phyloP scores from a whole-genome alignment of 768 basidiomycete species.

The Lyophyllum semitale region DNA sequence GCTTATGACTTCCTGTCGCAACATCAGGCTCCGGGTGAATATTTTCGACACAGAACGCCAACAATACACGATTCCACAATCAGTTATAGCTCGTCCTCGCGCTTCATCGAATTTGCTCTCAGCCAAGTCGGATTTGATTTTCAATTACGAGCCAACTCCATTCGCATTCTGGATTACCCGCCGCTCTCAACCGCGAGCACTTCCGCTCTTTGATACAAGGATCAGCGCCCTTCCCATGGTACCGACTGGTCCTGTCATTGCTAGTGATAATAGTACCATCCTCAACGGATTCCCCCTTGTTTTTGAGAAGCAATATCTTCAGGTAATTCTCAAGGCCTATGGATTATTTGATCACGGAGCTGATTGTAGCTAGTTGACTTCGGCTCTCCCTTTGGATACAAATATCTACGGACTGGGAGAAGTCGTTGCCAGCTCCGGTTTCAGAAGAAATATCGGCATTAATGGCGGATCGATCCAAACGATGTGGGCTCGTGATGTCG shows the following conservation, averaged over 20 bases:
- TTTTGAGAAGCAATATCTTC: conserved; percentile 81
- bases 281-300: conserved; percentile 69
- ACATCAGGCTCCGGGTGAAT: conserved; percentile 63
- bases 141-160: conserved; percentile 64
- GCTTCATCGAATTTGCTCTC: conserved; percentile 34
- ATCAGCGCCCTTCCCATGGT: conserved; percentile 59
- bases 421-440: conserved; percentile 67
- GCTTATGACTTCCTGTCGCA: neutral
- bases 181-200: conserved; percentile 51
- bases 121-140: conserved; percentile 60
- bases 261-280: conserved; percentile 51
- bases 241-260: conserved; percentile 57
- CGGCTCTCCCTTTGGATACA: conserved; percentile 62
- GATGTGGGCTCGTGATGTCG: conserved; percentile 64
- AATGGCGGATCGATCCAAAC: conserved; percentile 66
- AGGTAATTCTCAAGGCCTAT: conserved; percentile 36
- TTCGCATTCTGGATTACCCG: conserved; percentile 85
- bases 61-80: conserved; percentile 69
- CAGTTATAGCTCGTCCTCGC: conserved; percentile 40
- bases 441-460: conserved; percentile 59
- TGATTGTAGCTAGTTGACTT: conserved; percentile 47
- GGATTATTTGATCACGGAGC: neutral
- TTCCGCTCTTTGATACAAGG: conserved; percentile 74
- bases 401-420: conserved; percentile 85
- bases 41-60: conserved; percentile 60